Evolutionary conservation across 108 stramenopile genomes (phyloP), one percentile per base, ranked within the genome.

Genomic region (Epithemia pelagica): DNA sequence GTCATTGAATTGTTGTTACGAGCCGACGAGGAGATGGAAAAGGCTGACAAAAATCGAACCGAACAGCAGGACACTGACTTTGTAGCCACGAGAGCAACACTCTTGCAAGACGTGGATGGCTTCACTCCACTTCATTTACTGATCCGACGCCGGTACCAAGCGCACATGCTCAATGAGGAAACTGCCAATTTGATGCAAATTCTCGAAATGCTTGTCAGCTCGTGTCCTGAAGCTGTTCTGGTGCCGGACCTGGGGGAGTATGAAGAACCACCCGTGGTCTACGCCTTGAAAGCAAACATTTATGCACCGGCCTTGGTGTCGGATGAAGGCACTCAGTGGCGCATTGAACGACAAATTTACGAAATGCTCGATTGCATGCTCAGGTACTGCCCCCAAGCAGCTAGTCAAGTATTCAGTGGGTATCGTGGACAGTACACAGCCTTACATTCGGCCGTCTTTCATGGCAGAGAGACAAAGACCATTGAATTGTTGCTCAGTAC

Each of bases 361-460:
- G 78, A 85, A 22, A 79, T 90, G 66, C 79, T 84, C 5, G 53
- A 62, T 23, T 81, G 82, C 55, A 90, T 90, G 85, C 71, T 90
- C 21, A 68, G 72, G 28, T 65, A 85, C n/a, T 78, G 82, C 59
- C 88, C 88, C 15, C 32, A 73, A 32, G 83, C 88, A 1, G 85
- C 88, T 22, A 71, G 77, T 30, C 52, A 57, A 20, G 84, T 83
- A 2, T 84, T 83, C 72, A 82, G 61, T 64, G 88, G 82, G 1
- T 76, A 78, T 51, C 67, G 83, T 26, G 80, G 83, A 32, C 81
- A 85, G 33, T 86, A 90, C 59, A 87, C 88, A 20, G 84, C 86
- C 1, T 68, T 90, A 58, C 88, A 90, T 70, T 87, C 85, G 5
- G 88, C 85, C 0, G 85, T 86, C 0, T 90, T 90, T 68, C 88